Conservation (phyloP, 106 monocot species). For the Allium cepa region DNA sequence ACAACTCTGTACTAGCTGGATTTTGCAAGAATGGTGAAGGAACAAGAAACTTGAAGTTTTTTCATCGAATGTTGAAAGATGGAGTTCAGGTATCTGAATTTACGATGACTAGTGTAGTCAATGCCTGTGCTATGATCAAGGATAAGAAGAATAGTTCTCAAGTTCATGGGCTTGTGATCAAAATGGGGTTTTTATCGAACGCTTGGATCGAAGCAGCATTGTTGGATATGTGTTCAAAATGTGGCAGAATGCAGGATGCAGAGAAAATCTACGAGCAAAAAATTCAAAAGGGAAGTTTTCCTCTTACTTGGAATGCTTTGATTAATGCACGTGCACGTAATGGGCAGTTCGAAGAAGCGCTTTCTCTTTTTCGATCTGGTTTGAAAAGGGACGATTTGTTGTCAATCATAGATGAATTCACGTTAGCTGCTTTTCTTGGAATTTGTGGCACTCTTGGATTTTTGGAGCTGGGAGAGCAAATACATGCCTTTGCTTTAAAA, state of each 20-base stretch:
- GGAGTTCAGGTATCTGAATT: constrained; percentile 57
- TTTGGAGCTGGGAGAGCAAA: constrained; percentile 52
- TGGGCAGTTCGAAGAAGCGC: constrained; percentile 41
- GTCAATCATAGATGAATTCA: constrained; percentile 52
- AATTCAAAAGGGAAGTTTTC: constrained; percentile 29
- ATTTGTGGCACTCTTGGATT: constrained; percentile 61
- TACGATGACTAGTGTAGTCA: constrained; percentile 37
- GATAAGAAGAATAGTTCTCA: constrained; percentile 49
- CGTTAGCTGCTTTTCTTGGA: constrained; percentile 47
- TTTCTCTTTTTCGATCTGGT: constrained; percentile 34
- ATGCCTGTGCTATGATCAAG: constrained; percentile 37
- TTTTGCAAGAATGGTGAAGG: constrained; percentile 63
- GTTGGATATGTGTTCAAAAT: constrained; percentile 72
- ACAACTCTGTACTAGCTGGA: constrained; percentile 69
- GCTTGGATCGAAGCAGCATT: constrained; percentile 59
- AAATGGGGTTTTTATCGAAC: constrained; percentile 40
- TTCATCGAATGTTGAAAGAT: constrained; percentile 41
- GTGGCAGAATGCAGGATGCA: constrained; percentile 56
- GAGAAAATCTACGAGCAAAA: constrained; percentile 32
- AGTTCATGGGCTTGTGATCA: constrained; percentile 68
- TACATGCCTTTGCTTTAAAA: constrained; percentile 47
- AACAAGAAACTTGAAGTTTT: constrained; percentile 35
- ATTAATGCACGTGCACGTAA: constrained; percentile 39
- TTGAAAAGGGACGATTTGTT: constrained; percentile 13
- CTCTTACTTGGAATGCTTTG: constrained; percentile 49